Evolutionary conservation across 2,329 filamentous ascomycete species (phyloP).

Genomic region (Tolypocladium paradoxum): DNA sequence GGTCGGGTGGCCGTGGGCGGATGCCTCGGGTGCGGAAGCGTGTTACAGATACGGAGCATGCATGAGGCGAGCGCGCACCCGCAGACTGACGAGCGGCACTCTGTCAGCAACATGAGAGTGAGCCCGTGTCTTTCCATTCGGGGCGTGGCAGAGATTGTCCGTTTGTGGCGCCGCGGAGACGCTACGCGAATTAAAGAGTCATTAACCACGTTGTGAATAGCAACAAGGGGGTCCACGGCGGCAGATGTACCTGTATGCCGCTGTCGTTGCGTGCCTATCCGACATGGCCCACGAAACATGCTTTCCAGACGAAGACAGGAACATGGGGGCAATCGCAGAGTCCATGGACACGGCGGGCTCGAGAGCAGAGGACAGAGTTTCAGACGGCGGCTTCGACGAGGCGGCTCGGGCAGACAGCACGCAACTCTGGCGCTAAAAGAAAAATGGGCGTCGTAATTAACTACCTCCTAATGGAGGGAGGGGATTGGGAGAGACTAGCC

Average conservation of each 20-base stretch:
- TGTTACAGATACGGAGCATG: neutral
- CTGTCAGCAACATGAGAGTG: neutral
- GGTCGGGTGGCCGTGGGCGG: neutral
- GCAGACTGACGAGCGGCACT: neutral
- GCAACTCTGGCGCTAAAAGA: neutral
- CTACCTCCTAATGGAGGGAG: too few relatives aligned
- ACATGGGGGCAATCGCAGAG: too few relatives aligned
- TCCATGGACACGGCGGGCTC: too few relatives aligned
- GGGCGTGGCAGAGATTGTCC: too few relatives aligned
- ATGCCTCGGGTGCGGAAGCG: neutral
- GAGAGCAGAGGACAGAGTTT: neutral
- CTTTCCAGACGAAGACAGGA: too few relatives aligned
- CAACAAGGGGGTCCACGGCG: too few relatives aligned
- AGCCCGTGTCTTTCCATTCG: too few relatives aligned
- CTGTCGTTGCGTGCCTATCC: too few relatives aligned
- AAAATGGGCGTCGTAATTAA: neutral
- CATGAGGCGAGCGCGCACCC: neutral
- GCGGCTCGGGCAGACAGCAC: neutral
- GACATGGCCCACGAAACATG: too few relatives aligned
- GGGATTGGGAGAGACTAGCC: too few relatives aligned
- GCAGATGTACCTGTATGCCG: too few relatives aligned
- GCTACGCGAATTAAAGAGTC: neutral
- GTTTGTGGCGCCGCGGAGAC: neutral
- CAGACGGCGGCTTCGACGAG: neutral
- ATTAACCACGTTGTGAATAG: too few relatives aligned